Evolutionary conservation across 164 flowering plant species (phyloP), one percentile per base, ranked within the genome.

Genomic region (Akebia trifoliata): DNA sequence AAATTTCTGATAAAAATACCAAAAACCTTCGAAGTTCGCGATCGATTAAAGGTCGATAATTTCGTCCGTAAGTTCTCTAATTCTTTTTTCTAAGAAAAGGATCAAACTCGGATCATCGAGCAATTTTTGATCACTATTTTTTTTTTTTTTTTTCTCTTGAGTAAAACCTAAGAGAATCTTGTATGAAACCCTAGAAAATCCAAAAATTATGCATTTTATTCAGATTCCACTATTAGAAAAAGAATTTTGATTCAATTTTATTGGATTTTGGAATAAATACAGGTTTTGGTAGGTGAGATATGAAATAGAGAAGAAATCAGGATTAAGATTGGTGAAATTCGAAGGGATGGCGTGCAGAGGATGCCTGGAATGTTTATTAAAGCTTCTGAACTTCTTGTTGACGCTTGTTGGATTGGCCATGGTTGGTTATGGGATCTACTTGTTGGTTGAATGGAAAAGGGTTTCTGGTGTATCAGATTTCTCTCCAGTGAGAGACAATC

Each of bases 381-480:
- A 87, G 87, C 80, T 89, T 31, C 63, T 92, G 43, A 92, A 92
- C 74, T 82, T 92, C 52, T 50, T 92, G 66, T 47, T 92, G 66
- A 78, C 89, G 34, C 70, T 92, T 21, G 76, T 57, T 20, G 98
- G 98, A 18, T 68, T 92, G 66, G 90, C 91, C 10, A 87, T 92
- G 91, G 70, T 92, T 59, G 98, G 96, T 1, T 89, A 92, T 72
- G 98, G 96, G 39, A 81, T 92, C 56, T 92, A 92, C 80, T 73
- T 92, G 68, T 78, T 83, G 51, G 85, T 89, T 29, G 82, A 76
- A 65, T 92, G 79, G 69, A 69, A 57, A 54, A 72, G 63, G 37
- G 9, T 22, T 25, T 60, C 66, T 8, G 56, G 40, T 54, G 29
- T 17, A 1, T 6, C 46, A 4, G 59, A 11, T 4, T 2, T 54